These are phyloP conservation scores for Naganishia liquefaciens DNA, from an alignment of 1,284 basidiomycete genomes.

Conservation along the genomic window DNA sequence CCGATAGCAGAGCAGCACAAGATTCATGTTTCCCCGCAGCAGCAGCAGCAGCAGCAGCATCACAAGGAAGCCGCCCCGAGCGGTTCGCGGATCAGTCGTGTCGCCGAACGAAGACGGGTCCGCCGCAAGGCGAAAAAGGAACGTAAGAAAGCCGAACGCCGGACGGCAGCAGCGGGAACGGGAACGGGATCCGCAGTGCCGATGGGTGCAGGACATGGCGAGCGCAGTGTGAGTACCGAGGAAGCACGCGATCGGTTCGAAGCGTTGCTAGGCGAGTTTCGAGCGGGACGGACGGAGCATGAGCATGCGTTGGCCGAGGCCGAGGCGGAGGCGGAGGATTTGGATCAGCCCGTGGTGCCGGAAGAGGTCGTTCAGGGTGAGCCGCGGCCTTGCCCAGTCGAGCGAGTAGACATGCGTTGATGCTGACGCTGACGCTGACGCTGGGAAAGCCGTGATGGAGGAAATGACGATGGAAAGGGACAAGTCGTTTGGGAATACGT, in stretches of 20 bases:
- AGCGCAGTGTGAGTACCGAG: background rate
- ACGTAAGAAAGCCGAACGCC: background rate
- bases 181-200: background rate
- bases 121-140: background rate
- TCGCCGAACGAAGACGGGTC: background rate
- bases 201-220: background rate
- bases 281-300: background rate
- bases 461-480: background rate
- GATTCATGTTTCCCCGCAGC: background rate
- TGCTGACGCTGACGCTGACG: too few species aligned
- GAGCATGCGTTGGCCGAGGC: background rate
- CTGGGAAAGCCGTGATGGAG: background rate
- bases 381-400: background rate
- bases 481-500: background rate
- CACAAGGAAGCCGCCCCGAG: background rate
- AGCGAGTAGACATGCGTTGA: background rate
- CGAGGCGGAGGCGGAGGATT: slow-evolving; percentile 1
- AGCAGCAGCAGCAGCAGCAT: background rate
- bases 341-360: background rate
- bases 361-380: slow-evolving; percentile 13
- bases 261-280: background rate
- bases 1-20: background rate
- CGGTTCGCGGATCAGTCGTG: background rate
- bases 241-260: slow-evolving; percentile 2
- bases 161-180: background rate